Evolutionary conservation across 2,329 filamentous ascomycete species (phyloP).

Genomic region (Alternaria ventricosa): DNA sequence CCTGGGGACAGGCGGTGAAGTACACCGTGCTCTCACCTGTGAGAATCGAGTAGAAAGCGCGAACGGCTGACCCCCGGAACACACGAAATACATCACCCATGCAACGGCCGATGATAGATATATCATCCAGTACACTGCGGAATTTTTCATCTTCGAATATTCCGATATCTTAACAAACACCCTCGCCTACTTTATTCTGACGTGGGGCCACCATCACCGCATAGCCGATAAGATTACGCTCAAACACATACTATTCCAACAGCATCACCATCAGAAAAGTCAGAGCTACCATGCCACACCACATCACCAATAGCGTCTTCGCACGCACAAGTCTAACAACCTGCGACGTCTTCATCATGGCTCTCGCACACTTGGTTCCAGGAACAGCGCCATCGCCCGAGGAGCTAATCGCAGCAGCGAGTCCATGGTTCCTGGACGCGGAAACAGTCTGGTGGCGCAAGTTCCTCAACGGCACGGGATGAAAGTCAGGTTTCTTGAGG

Average conservation of each 20-base stretch:
- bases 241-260: not conserved
- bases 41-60: not conserved
- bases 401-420: slow-evolving; percentile 35
- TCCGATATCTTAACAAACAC: not conserved
- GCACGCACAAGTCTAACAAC: slow-evolving; percentile 42
- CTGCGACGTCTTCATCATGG: slow-evolving; percentile 44
- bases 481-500: not conserved
- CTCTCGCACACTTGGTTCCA: slow-evolving; percentile 33
- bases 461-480: slow-evolving; percentile 56
- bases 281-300: slow-evolving; percentile 33
- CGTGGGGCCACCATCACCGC: not conserved
- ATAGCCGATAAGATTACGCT: not conserved
- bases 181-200: not conserved
- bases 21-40: slow-evolving; percentile 17
- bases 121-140: not conserved
- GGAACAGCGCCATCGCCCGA: slow-evolving; percentile 32
- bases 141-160: not conserved
- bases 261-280: not conserved
- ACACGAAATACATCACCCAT: not conserved
- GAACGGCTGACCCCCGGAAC: not conserved
- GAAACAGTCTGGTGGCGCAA: slow-evolving; percentile 44
- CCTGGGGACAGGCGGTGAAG: slow-evolving; percentile 17
- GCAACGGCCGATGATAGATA: not conserved
- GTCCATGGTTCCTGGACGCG: slow-evolving; percentile 43
- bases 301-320: slow-evolving; percentile 35